Evolutionary conservation across 177 flowering plant genomes (phyloP), one percentile per base, ranked within the genome.

Genomic region (Tripterygium wilfordii): DNA sequence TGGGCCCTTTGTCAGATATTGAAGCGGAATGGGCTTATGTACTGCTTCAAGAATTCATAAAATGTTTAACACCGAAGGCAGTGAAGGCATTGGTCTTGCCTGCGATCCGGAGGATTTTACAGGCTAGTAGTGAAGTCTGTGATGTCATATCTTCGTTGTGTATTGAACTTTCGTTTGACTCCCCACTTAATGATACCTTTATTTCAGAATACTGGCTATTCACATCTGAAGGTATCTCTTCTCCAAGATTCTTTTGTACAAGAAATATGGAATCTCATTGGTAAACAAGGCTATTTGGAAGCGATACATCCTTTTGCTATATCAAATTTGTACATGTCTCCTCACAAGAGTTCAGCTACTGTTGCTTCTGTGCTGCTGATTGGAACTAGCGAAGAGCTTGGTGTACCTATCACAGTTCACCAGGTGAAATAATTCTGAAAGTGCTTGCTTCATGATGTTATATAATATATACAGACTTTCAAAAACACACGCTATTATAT

Each of bases 311-410:
- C 94, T 30, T 50, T 74, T 54, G 88, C 82, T 36, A 72, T 92
- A 52, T 75, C 88, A 54, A 92, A 82, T 61, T 58, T 92, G 61
- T 67, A 57, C 45, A 51, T 43, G 56, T 60, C 95, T 71, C 79
- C 89, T 44, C 77, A 80, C 57, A 92, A 82, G 65, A 81, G 76
- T 61, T 80, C 94, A 8, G 79, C 88, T 46, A 65, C 82, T 61
- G 94, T 95, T 57, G 96, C 98, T 42, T 74, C 98, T 50, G 98
- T 88, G 51, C 75, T 92, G 56, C 73, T 92, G 61, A 82, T 92
- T 62, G 87, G 94, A 44, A 88, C 96, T 24, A 77, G 98, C 55
- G 96, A 92, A 58, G 98, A 88, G 74, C 89, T 92, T 54, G 98
- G 98, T 18, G 55, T 82, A 43, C 96, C 98, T 42, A 58, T 86